Percentiles rank a stretch among this genome's conserved stretches.
These are phyloP conservation scores for Laburnicola sp. DNA, from an alignment of 2,329 filamentous ascomycete species.

Conservation along the genomic window DNA sequence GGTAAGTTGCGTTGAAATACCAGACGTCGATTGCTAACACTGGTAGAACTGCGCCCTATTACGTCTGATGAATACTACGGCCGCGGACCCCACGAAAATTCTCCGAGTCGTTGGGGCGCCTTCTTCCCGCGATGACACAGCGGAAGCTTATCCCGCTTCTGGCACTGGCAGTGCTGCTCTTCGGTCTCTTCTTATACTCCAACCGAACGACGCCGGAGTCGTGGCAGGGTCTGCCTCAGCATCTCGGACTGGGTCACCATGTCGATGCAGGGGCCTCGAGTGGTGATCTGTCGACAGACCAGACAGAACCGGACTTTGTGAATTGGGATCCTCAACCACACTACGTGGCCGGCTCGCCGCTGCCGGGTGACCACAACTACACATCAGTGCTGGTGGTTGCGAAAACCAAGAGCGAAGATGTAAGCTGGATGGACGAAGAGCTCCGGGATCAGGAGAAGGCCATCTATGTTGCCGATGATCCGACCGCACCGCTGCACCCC, in stretches of 20 bases:
- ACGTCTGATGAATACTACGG: slow-evolving; percentile 1
- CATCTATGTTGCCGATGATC: slow-evolving; percentile 59
- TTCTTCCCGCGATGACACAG: slow-evolving; percentile 28
- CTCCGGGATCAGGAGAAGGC: slow-evolving; percentile 53
- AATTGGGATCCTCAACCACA: slow-evolving; percentile 45
- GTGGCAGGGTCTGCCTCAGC: slow-evolving; percentile 47
- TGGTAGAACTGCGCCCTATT: not conserved
- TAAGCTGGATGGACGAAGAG: slow-evolving; percentile 58
- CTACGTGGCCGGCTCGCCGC: slow-evolving; percentile 36
- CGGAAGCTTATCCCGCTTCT: slow-evolving; percentile 37
- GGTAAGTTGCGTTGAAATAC: not conserved
- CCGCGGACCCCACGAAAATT: not conserved
- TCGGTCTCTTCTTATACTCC: slow-evolving; percentile 48
- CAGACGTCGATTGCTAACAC: not conserved
- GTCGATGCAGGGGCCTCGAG: slow-evolving; percentile 6
- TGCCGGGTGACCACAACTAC: slow-evolving; percentile 54
- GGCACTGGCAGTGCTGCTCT: slow-evolving; percentile 29
- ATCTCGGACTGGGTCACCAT: slow-evolving; percentile 47
- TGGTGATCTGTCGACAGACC: slow-evolving; percentile 13
- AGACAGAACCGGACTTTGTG: slow-evolving; percentile 33
- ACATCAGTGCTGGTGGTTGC: slow-evolving; percentile 60
- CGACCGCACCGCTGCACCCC: slow-evolving; percentile 51
- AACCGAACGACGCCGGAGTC: slow-evolving; percentile 35
- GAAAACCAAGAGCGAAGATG: slow-evolving; percentile 55
- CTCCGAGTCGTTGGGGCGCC: not conserved